A percentile compares a stretch with the other conserved stretches of the same genome.
phyloP scores from a whole-genome alignment of 805 yeast genomes.

The Yarrowia sp. region DNA sequence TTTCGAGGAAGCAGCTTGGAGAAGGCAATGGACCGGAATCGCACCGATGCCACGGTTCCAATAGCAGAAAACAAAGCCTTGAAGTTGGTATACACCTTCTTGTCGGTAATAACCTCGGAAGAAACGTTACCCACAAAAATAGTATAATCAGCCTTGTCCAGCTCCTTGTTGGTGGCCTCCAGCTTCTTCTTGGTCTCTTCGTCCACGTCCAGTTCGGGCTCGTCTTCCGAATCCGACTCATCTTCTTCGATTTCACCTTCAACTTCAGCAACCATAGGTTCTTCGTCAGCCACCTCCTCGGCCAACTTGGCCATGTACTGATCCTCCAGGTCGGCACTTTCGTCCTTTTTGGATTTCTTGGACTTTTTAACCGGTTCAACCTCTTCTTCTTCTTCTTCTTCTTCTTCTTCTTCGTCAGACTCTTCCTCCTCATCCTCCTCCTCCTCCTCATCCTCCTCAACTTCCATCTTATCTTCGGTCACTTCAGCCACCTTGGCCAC shows the following conservation, averaged over 20 bases:
- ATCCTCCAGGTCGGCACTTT: slow-evolving; percentile 52
- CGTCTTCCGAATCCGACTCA: slow-evolving; percentile 32
- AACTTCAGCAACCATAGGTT: slow-evolving; percentile 14
- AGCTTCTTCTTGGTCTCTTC: slow-evolving; percentile 35
- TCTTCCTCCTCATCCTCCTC: slow-evolving; percentile 20
- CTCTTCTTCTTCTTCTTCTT: slow-evolving; percentile 9
- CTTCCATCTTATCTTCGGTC: neutral
- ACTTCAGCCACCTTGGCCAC: neutral
- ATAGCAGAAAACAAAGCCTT: slow-evolving; percentile 51
- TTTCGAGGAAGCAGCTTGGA: slow-evolving; percentile 86
- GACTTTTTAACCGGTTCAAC: slow-evolving; percentile 31
- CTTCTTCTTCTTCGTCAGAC: slow-evolving; percentile 13
- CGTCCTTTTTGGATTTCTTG: slow-evolving; percentile 37
- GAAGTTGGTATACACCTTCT: slow-evolving; percentile 57
- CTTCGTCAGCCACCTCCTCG: slow-evolving; percentile 38
- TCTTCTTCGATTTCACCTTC: slow-evolving; percentile 34
- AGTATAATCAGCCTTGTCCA: slow-evolving; percentile 78
- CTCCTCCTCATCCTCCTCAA: neutral
- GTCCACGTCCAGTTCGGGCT: slow-evolving; percentile 32
- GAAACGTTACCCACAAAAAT: slow-evolving; percentile 86
- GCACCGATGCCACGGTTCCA: slow-evolving; percentile 64
- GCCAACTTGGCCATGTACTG: slow-evolving; percentile 52
- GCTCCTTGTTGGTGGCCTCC: slow-evolving; percentile 64
- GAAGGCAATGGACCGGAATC: slow-evolving; percentile 91
- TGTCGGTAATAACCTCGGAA: slow-evolving; percentile 59